Evolutionary conservation across 768 basidiomycete genomes (phyloP).

Genomic region (Boletus reticulatus): DNA sequence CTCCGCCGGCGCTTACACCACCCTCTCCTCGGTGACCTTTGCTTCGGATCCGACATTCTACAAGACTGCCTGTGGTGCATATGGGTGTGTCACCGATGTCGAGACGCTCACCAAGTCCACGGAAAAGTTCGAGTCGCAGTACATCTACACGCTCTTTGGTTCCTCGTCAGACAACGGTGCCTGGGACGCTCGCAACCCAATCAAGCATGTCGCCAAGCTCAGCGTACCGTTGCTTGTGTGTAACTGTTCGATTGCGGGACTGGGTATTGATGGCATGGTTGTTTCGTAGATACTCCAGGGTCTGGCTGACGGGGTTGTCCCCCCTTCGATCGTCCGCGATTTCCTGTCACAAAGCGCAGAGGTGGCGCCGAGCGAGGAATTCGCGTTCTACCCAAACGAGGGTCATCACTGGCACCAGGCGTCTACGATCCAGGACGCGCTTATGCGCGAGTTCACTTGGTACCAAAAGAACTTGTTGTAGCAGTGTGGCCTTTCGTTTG

Average conservation of each 20-base stretch:
- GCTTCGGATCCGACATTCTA: constrained; percentile 50
- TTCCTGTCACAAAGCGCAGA: constrained; percentile 22
- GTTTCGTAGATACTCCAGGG: constrained; percentile 61
- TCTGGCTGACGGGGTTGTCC: constrained; percentile 58
- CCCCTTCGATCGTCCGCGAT: constrained; percentile 49
- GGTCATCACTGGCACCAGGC: constrained; percentile 36
- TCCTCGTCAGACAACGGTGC: constrained; percentile 36
- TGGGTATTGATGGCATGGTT: neutral
- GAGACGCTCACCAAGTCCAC: constrained; percentile 50
- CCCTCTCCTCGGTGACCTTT: constrained; percentile 45
- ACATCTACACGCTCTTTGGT: constrained; percentile 59
- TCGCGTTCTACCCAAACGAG: constrained; percentile 41
- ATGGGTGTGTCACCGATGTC: constrained; percentile 64
- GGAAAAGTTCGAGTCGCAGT: constrained; percentile 66
- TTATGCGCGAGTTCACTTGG: constrained; percentile 24
- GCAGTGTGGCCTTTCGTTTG: neutral
- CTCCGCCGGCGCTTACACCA: constrained; percentile 71
- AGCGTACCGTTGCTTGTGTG: constrained; percentile 58
- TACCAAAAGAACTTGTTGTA: constrained; percentile 25
- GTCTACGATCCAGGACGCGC: constrained; percentile 30
- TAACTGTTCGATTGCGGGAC: neutral
- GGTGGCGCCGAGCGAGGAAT: constrained; percentile 15
- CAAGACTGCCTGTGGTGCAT: constrained; percentile 59
- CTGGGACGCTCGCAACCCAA: constrained; percentile 5
- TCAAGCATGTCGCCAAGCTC: constrained; percentile 48